These are phyloP conservation scores for Byssoonygena ceratinophila DNA, from an alignment of 2,329 filamentous ascomycete species.

Conservation along the genomic window DNA sequence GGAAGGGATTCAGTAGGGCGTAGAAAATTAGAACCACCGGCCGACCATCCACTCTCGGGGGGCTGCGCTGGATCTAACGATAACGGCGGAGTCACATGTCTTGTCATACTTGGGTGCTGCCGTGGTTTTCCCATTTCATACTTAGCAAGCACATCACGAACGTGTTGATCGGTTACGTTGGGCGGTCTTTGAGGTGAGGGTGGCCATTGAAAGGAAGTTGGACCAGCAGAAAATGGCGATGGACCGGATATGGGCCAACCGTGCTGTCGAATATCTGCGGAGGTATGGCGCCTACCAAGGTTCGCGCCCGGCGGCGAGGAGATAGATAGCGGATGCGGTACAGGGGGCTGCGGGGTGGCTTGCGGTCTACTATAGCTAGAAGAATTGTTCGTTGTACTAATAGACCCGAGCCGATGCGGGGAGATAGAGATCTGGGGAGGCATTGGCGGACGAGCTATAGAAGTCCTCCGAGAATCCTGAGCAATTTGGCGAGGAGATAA, in stretches of 20 bases:
- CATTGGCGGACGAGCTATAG: conserved; percentile 61
- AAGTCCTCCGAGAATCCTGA: conserved; percentile 65
- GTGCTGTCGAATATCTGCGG: conserved; percentile 85
- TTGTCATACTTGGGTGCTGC: conserved; percentile 38
- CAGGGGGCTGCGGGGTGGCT: conserved; percentile 51
- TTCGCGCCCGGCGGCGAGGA: conserved; percentile 52
- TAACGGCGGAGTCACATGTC: conserved; percentile 46
- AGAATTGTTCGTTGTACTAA: conserved; percentile 55
- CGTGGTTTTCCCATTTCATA: conserved; percentile 54
- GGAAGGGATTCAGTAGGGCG: conserved; percentile 38
- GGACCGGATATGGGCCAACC: conserved; percentile 53
- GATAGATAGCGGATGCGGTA: conserved; percentile 52
- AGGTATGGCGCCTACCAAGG: conserved; percentile 76
- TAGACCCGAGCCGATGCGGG: conserved; percentile 77
- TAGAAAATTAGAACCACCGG: conserved; percentile 38
- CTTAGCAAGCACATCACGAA: conserved; percentile 51
- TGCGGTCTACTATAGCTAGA: conserved; percentile 62
- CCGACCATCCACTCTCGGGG: conserved; percentile 47
- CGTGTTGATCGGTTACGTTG: conserved; percentile 49
- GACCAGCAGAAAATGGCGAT: conserved; percentile 57
- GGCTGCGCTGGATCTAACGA: conserved; percentile 35
- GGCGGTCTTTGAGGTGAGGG: conserved; percentile 50
- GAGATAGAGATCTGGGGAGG: conserved; percentile 71
- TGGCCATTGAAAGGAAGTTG: conserved; percentile 54
- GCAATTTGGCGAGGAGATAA: conserved; percentile 80